Base-by-base conservation (phyloP, 2,329 filamentous ascomycete genomes). In the Cryphonectria naterciae region DNA sequence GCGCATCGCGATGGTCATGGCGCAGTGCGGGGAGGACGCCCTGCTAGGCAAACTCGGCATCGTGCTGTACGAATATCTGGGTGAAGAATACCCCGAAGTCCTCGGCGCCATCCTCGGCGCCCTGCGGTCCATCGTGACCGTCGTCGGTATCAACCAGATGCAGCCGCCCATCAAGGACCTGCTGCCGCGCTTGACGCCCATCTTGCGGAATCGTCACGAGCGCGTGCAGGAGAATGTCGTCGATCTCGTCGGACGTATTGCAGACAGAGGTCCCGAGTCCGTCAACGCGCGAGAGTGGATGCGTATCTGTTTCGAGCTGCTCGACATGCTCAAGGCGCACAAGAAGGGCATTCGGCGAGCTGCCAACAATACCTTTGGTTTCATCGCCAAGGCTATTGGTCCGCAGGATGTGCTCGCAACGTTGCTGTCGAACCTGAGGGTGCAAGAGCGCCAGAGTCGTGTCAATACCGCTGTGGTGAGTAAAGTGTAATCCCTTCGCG, bases 221-320 rank as follows among this genome's bases (percentile, higher is more conserved):
- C 99, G 99, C 83, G 97, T 99, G 60, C 96, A 99, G 80, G 96
- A 99, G 78, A 99, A 99, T 82, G 98, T 96, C 0, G 98, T 99
- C 77, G 96, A 99, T 80, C 87, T 99, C 2, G 96, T 99, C 28
- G 96, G 96, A 69, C 95, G 96, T 86, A 98, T 99, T 76, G 96
- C 97, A 22, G 96, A 99, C 82, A 93, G 96, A 75, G 97, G 96
- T 0, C 95, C 96, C 1, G 96, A 99, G 81, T 95, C 93, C 74
- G 96, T 99, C 79, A 97, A 97, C 79, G 95, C 96, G 19, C 90
- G 96, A 78, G 96, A 99, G 82, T 99, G 96, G 96, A 99, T 99
- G 97, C 91, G 96, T 80, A 99, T 99, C 80, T 99, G 96, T 84
- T 99, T 99, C 81, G 96, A 99, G 84, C 86, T 99, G 68, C 89